Evolutionary conservation across 768 basidiomycete genomes (phyloP).

Genomic region (Daedaleopsis nitida): DNA sequence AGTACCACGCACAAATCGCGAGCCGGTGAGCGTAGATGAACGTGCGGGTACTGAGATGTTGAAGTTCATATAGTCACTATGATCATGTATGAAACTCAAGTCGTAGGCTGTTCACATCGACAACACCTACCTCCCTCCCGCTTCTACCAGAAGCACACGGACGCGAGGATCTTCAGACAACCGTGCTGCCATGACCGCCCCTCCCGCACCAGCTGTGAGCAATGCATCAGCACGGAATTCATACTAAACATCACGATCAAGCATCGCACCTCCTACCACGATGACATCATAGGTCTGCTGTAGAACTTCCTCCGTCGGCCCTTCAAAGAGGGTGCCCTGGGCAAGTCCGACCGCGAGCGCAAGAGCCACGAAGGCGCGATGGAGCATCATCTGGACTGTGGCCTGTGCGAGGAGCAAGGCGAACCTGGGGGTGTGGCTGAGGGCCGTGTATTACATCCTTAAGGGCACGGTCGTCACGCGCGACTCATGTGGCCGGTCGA

Average conservation of each 20-base stretch:
- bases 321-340: background rate
- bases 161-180: background rate
- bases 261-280: background rate
- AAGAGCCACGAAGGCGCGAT: too few species aligned
- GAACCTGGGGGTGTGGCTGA: too few species aligned
- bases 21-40: background rate
- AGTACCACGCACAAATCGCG: background rate
- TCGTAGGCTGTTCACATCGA: background rate
- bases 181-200: background rate
- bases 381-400: too few species aligned
- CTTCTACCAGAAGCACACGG: background rate
- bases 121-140: background rate
- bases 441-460: too few species aligned
- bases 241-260: too few species aligned
- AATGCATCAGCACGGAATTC: background rate
- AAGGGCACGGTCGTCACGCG: too few species aligned
- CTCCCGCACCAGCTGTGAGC: background rate
- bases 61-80: background rate
- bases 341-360: too few species aligned
- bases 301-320: background rate
- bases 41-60: background rate
- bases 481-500: too few species aligned
- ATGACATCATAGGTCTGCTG: background rate
- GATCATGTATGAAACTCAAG: background rate
- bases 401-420: too few species aligned